Evolutionary conservation across 768 basidiomycete species (phyloP), one percentile per base, ranked within the genome.

Genomic region (Pleurotus eryngii): DNA sequence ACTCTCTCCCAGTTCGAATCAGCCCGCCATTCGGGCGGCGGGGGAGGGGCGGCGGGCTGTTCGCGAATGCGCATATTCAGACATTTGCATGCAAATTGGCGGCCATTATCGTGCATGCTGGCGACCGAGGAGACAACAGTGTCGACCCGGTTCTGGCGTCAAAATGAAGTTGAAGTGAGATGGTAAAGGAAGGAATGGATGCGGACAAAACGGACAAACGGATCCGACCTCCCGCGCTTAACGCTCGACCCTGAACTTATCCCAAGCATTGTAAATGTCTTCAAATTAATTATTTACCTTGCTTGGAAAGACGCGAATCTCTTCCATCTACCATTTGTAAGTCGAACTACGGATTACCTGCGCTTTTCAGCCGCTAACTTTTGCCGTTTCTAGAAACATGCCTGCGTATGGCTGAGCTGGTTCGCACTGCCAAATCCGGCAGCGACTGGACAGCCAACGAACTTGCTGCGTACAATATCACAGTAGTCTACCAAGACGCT

Each of bases 1-100:
- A 87, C 74, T 57, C 77, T 76, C 17, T 67, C 67, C 69, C 82
- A 89, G 46, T 78, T 74, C 6, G 72, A 63, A 65, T 76, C 74
- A 60, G 63, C 53, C 53, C 65, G 61, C 60, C 67, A 63, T 53
- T 72, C 69, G 57, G 75, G 69, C 43, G 71, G 67, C 27, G 64
- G 57, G 18, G 68, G 58, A 11, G 73, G 65, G 11, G 74, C 62
- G 4, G 57, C 61, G 39, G 70, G 72, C 24, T 69, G 69, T 7
- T 76, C 67, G 45, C 68, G 72, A 59, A 90, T 79, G 60, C 80
- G 82, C 46, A 91, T 76, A 65, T 91, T 91, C 58, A 91, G 81
- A 63, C 89, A 91, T 66, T 73, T 79, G 70, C 89, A 91, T 55
- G 88, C 77, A 71, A 78, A 83, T 3, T 56, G 60, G 53, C 60